Base-by-base conservation (phyloP, 2,329 filamentous ascomycete genomes). In the Paramyrothecium roridum region DNA sequence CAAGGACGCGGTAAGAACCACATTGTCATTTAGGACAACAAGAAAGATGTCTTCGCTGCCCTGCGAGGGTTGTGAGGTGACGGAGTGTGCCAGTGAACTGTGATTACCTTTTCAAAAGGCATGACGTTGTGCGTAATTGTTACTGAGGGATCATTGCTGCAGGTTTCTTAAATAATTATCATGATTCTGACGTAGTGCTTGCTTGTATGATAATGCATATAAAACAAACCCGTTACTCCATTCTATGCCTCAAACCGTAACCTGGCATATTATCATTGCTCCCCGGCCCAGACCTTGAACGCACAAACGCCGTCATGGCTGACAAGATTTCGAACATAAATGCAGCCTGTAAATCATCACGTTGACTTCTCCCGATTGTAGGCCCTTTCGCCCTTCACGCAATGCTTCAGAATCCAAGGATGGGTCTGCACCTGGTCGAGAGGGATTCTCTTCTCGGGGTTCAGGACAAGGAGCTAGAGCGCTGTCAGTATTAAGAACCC, bases 361-460 rank as follows among this genome's bases (percentile, higher is more conserved):
- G 56, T 58, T 33, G 52, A 56, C 69, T 75, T 80, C 62, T 83
- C 83, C 56, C 77, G 77, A 67, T 78, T 81, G 40, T 75, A 63
- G 7, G 76, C 77, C 53, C 79, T 73, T 67, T 83, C 80, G n/a
- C 80, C 80, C 73, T 84, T 85, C 61, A 88, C 81, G 71, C 93
- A 98, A 73, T 98, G 91, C 80, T 97, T 98, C 63, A 97, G 72
- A 66, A 99, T 96, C 95, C 95, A 99, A 19, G 95, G 93, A 71
- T 98, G 95, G 52, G 82, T 81, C 72, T 93, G 88, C 40, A 98
- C 89, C 56, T 96, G 88, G 17, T 96, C 92, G 12, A 99, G 83
- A 3, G 92, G 84, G 64, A 99, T 90, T 61, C 95, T 83, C 80
- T 96, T 96, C 67, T 96, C 91, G 0, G 95, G 95, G 68, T 98